Conservation (phyloP, 768 basidiomycete species). For the Astraeus odoratus region DNA sequence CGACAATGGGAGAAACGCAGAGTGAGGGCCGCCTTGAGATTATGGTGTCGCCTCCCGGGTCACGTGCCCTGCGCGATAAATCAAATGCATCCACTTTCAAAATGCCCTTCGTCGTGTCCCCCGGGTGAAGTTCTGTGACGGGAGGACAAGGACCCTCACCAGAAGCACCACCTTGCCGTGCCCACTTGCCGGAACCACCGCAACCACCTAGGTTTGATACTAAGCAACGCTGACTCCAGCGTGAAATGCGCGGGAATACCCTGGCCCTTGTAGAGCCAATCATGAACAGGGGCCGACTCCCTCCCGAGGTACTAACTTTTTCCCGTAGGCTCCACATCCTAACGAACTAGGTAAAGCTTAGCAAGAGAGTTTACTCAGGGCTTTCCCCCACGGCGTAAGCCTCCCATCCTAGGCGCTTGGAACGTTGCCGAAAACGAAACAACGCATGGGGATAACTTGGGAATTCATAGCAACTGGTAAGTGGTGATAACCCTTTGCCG, state of each 20-base stretch:
- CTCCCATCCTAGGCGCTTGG: not conserved
- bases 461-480: not conserved
- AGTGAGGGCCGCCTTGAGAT: not conserved
- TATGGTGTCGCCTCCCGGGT: not conserved
- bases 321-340: too few species aligned
- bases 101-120: not conserved
- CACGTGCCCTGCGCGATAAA: not conserved
- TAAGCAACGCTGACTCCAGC: not conserved
- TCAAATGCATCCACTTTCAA: not conserved
- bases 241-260: not conserved
- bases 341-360: too few species aligned
- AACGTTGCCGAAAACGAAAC: not conserved
- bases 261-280: not conserved
- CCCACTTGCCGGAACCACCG: too few species aligned
- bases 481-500: not conserved
- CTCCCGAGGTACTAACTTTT: too few species aligned
- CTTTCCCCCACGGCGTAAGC: not conserved
- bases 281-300: not conserved
- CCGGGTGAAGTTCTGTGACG: not conserved
- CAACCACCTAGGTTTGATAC: not conserved
- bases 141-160: too few species aligned
- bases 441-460: not conserved
- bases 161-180: too few species aligned
- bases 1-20: slow-evolving; percentile 4
- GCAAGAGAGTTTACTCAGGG: too few species aligned